Conservation (phyloP, 257 asterid species). For the Datura wrightii region DNA sequence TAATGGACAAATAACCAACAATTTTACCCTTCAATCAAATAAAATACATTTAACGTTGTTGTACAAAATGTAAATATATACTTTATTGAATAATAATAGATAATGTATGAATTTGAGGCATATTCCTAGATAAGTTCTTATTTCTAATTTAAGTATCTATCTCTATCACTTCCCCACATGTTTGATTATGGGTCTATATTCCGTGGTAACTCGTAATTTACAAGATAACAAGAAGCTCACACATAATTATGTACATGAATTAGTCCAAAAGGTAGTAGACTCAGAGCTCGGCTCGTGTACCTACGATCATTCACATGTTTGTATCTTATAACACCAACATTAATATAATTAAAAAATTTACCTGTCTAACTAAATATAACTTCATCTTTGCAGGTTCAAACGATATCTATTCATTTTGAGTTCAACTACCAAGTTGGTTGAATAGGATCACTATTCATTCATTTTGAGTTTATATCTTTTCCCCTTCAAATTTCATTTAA, state of each 20-base stretch:
- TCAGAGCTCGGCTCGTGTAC: background rate
- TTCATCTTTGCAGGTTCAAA: background rate
- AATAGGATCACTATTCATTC: background rate
- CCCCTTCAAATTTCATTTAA: background rate
- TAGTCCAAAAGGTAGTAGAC: background rate
- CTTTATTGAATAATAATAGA: background rate
- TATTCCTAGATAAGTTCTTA: background rate
- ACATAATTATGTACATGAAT: background rate
- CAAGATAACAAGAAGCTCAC: slow-evolving; percentile 1
- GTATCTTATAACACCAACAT: background rate
- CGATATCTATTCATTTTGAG: background rate
- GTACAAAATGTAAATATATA: background rate
- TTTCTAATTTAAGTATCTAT: background rate
- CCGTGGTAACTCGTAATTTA: background rate
- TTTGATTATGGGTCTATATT: background rate
- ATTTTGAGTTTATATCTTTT: background rate
- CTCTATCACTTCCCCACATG: background rate
- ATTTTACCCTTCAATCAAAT: background rate
- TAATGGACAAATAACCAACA: background rate
- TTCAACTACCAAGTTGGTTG: background rate
- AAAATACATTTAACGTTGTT: background rate
- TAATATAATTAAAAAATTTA: background rate
- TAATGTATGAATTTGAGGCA: background rate
- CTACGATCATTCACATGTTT: background rate
- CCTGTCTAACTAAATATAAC: background rate